A percentile compares a stretch with the other conserved stretches of the same genome.
Evolutionary conservation across 257 asterid species (phyloP).

Genomic region (Coffea canephora): DNA sequence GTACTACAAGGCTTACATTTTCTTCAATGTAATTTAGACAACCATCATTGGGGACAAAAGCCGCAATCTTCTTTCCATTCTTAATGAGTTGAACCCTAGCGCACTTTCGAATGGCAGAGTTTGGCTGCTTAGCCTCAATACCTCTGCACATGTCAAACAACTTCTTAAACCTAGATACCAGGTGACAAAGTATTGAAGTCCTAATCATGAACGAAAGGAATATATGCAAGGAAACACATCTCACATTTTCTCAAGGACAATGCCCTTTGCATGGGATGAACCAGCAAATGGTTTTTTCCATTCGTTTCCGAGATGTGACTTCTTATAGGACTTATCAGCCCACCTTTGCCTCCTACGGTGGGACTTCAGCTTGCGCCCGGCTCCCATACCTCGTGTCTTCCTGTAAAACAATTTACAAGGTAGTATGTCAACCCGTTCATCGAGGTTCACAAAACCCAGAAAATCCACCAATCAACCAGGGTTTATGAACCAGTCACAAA

Average conservation of each 20-base stretch:
- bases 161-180: neutral
- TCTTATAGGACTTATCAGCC: conserved; percentile 81
- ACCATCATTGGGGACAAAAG: conserved; percentile 82
- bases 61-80: conserved; percentile 83
- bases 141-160: conserved; percentile 40
- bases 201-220: neutral
- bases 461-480: neutral
- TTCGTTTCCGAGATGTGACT: conserved; percentile 75
- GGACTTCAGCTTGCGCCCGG: conserved; percentile 76
- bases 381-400: conserved; percentile 87
- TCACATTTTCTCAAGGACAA: conserved; percentile 78
- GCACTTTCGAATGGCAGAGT: conserved; percentile 80
- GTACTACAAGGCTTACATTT: conserved; percentile 42
- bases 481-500: neutral
- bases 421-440: neutral
- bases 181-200: neutral
- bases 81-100: conserved; percentile 82
- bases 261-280: conserved; percentile 77
- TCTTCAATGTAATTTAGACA: conserved; percentile 79
- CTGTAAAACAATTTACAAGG: conserved; percentile 23
- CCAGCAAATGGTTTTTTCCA: conserved; percentile 91
- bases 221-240: conserved; percentile 4
- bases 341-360: conserved; percentile 72
- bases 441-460: neutral
- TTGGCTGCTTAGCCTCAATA: conserved; percentile 82